Evolutionary conservation across 1,284 basidiomycete genomes (phyloP), one percentile per base, ranked within the genome.

Genomic region (Coniferiporia sulphurascens): DNA sequence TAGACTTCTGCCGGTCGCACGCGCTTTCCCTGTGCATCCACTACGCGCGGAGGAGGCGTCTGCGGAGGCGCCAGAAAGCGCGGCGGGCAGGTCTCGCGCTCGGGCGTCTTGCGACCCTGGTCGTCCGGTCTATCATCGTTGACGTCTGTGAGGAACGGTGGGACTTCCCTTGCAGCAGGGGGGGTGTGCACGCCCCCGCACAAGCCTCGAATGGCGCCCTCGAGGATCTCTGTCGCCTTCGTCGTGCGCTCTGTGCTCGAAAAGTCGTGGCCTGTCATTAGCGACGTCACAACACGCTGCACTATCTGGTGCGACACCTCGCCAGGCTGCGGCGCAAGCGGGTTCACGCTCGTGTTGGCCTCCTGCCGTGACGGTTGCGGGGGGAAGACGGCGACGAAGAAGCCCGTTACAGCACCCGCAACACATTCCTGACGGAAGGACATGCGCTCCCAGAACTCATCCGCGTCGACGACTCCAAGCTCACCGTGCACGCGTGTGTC

Each of bases 401-500:
- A 98, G 0, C 90, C 94, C 1, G 93, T 95, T 12, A 95, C 80
- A 3, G 91, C 89, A 2, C 94, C 80, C 63, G 86, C 78, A 48
- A 89, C 82, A 69, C 95, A 97, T 71, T 98, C 95, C 69, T 97
- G 95, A 36, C 95, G 81, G 73, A 91, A 95, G 27, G 89, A 93
- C 89, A 98, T 94, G 13, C 93, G 80, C 72, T 95, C 93, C 91
- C 93, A 96, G 72, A 95, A 98, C 69, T 96, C 93, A 53, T 87
- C 87, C 34, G 82, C 69, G 0, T 76, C 70, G 62, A 88, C 85
- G 63, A 76, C 79, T 19, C 69, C 72, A 50, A 89, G 72, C 67
- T 86, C 82, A 48, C 81, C 84, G 58, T 62, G 67, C 48, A 69
- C 68, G 48, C 57, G 32, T 62, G 64, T 66, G 4, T 55, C 46